Evolutionary conservation across 139 green algal genomes (phyloP).

Genomic region (Chara braunii): DNA sequence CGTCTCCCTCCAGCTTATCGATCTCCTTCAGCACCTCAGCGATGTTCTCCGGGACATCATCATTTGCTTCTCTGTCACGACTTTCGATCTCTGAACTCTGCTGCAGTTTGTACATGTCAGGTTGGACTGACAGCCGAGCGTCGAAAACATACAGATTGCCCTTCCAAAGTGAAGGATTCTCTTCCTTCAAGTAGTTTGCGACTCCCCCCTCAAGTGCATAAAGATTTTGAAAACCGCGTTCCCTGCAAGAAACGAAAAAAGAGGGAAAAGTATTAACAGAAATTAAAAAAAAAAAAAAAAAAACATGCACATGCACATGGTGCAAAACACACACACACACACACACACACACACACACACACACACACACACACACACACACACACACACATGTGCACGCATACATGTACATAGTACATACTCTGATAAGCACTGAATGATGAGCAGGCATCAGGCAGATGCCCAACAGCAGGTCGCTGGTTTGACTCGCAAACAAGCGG

Average conservation of each 20-base stretch:
- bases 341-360: background rate
- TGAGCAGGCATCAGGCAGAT: no score
- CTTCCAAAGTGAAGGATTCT: constrained; percentile 59
- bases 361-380: background rate
- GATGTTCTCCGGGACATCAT: background rate
- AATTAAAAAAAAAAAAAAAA: background rate
- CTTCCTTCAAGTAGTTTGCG: constrained; percentile 56
- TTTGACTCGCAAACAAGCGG: no score
- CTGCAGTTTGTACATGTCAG: constrained; percentile 12
- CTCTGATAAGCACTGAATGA: no score
- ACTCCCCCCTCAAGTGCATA: constrained; percentile 91
- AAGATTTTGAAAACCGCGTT: constrained; percentile 73
- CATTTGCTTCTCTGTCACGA: background rate
- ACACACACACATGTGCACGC: background rate
- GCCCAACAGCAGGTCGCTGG: no score
- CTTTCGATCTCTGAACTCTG: background rate
- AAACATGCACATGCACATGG: background rate
- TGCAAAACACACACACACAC: background rate
- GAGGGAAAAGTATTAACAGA: constrained; percentile 53
- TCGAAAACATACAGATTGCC: constrained; percentile 97
- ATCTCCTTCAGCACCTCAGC: background rate
- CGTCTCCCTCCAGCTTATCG: background rate
- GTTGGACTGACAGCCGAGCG: constrained; percentile 58
- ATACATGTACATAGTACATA: background rate
- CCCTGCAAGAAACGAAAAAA: constrained; percentile 75